phyloP scores from a whole-genome alignment of 2,329 filamentous ascomycete genomes.

The Arthroderma sp. region DNA sequence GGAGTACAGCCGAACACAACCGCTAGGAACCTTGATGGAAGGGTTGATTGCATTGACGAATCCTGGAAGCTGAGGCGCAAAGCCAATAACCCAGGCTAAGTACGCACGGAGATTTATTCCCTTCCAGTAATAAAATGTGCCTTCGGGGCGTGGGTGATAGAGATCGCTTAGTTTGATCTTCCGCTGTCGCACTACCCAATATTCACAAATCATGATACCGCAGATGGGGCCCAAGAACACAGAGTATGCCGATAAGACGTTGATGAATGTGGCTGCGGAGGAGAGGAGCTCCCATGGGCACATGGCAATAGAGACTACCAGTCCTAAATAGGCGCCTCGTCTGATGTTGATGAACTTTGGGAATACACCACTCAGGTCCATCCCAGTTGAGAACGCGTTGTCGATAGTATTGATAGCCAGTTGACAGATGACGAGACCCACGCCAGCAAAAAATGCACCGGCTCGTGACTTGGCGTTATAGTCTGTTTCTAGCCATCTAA shows the following conservation, averaged over 20 bases:
- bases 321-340: slow-evolving; percentile 37
- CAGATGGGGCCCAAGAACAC: slow-evolving; percentile 36
- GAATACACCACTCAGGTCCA: slow-evolving; percentile 42
- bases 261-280: slow-evolving; percentile 35
- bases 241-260: slow-evolving; percentile 32
- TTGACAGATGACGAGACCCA: slow-evolving; percentile 33
- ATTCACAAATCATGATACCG: slow-evolving; percentile 22
- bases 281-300: slow-evolving; percentile 41
- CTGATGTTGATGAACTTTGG: slow-evolving; percentile 45
- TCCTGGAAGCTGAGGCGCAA: slow-evolving; percentile 21
- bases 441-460: slow-evolving; percentile 35
- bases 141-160: slow-evolving; percentile 23
- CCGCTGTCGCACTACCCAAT: slow-evolving; percentile 23
- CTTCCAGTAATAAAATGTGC: slow-evolving; percentile 31
- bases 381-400: slow-evolving; percentile 38
- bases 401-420: slow-evolving; percentile 29
- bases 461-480: slow-evolving; percentile 25
- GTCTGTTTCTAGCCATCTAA: slow-evolving; percentile 24
- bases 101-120: slow-evolving; percentile 36
- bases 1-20: slow-evolving; percentile 30
- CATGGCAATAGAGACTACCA: slow-evolving; percentile 9
- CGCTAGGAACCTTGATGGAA: slow-evolving; percentile 11
- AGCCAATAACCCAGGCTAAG: slow-evolving; percentile 11
- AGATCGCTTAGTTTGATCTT: slow-evolving; percentile 33
- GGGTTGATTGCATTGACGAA: slow-evolving; percentile 19